phyloP scores from a whole-genome alignment of 2,329 filamentous ascomycete genomes.

The Pseudocercospora fuligena region DNA sequence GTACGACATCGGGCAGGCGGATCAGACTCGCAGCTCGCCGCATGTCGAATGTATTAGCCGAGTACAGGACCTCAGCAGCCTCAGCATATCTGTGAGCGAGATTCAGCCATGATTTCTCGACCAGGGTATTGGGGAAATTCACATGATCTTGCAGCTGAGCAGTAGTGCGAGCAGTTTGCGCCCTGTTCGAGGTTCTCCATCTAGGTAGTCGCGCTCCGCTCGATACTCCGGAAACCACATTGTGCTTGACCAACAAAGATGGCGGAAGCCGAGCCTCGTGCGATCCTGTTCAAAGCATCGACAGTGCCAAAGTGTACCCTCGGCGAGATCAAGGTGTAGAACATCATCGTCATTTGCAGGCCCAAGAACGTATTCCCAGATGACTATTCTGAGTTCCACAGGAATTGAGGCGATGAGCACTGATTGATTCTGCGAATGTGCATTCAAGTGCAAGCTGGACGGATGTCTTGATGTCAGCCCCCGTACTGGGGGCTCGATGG shows the following conservation, averaged over 20 bases:
- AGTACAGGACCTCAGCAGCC: constrained; percentile 13
- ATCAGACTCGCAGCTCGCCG: constrained; percentile 1
- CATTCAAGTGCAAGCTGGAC: background rate
- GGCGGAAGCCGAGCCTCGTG: background rate
- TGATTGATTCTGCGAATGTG: background rate
- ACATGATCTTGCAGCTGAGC: background rate
- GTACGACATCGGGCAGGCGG: background rate
- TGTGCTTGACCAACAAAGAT: constrained; percentile 11
- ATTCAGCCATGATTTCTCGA: background rate
- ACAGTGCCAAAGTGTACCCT: constrained; percentile 8
- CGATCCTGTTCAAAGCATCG: constrained; percentile 13
- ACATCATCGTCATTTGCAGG: constrained; percentile 12
- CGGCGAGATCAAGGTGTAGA: constrained; percentile 12
- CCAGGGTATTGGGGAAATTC: background rate
- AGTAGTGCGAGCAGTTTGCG: background rate
- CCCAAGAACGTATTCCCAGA: constrained; percentile 15
- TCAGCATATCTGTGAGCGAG: constrained; percentile 7
- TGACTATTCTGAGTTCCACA: constrained; percentile 12
- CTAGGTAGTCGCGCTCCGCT: background rate
- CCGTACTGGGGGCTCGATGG: background rate
- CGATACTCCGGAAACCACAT: too few species aligned
- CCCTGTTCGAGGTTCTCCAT: background rate
- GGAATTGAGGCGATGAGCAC: background rate
- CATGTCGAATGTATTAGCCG: constrained; percentile 15
- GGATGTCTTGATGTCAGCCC: background rate